Evolutionary conservation across 2,329 filamentous ascomycete genomes (phyloP).

Genomic region (Epichloe baconii): DNA sequence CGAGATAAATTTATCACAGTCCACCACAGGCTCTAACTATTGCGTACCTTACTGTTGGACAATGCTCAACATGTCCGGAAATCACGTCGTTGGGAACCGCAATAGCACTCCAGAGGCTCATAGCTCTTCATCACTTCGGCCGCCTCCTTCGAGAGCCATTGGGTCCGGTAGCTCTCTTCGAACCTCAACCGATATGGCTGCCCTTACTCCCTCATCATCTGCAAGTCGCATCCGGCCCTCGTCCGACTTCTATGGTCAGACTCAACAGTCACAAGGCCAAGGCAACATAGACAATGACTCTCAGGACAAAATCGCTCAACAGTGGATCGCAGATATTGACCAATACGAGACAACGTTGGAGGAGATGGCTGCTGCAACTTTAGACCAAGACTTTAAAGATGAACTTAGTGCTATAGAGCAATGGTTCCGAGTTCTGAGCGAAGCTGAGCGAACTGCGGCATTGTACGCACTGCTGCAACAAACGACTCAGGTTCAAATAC

Average conservation of each 20-base stretch:
- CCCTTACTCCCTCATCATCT: slow-evolving; percentile 53
- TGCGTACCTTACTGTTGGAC: slow-evolving; percentile 8
- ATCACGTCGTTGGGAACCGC: slow-evolving; percentile 64
- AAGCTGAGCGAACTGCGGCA: slow-evolving; percentile 90
- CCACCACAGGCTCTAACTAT: not conserved
- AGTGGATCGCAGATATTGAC: slow-evolving; percentile 98
- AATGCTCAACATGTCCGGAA: slow-evolving; percentile 54
- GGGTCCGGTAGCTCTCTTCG: slow-evolving; percentile 76
- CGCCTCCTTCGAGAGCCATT: slow-evolving; percentile 65
- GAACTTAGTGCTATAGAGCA: slow-evolving; percentile 98
- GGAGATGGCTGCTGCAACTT: slow-evolving; percentile 96
- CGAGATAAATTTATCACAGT: not conserved
- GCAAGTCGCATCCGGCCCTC: slow-evolving; percentile 80
- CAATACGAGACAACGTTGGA: slow-evolving; percentile 98
- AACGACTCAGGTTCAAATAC: slow-evolving; percentile 96
- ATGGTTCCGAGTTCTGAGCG: slow-evolving; percentile 96
- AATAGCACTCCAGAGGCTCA: slow-evolving; percentile 94
- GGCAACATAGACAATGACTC: slow-evolving; percentile 61
- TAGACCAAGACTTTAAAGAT: slow-evolving; percentile 99
- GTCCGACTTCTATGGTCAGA: slow-evolving; percentile 84
- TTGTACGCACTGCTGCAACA: slow-evolving; percentile 93
- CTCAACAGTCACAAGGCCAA: slow-evolving; percentile 54
- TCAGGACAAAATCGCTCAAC: slow-evolving; percentile 86
- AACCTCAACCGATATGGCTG: slow-evolving; percentile 91
- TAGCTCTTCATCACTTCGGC: slow-evolving; percentile 68